phyloP scores from a whole-genome alignment of 2,329 filamentous ascomycete genomes.

The Capronia americana region DNA sequence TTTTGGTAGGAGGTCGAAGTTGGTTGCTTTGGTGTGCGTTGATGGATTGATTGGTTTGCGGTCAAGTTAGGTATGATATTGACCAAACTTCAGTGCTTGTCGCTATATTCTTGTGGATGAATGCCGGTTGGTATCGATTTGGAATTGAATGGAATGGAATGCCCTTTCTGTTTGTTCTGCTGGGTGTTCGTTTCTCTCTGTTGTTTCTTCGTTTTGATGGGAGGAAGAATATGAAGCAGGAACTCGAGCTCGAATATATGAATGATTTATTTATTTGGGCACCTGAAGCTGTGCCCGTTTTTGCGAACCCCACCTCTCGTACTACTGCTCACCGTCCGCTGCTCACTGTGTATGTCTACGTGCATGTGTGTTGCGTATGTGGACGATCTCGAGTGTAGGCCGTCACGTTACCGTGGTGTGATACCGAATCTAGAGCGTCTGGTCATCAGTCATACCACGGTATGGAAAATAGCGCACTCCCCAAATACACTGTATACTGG shows the following conservation, averaged over 20 bases:
- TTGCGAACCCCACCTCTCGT: background rate
- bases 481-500: no score
- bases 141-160: no score
- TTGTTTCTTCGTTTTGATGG: no score
- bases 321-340: background rate
- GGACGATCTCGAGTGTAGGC: background rate
- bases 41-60: no score
- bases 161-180: no score
- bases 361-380: background rate
- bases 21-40: no score
- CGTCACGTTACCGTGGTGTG: slow-evolving; percentile 4
- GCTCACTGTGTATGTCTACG: background rate
- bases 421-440: slow-evolving; percentile 42
- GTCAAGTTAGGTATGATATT: no score
- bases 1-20: slow-evolving; percentile 4
- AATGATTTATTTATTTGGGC: background rate
- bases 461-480: no score
- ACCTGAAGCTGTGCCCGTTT: background rate
- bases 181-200: no score
- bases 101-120: no score
- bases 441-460: background rate
- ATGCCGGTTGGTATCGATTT: no score
- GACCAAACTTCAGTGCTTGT: no score
- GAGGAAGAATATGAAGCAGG: background rate
- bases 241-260: background rate